A percentile compares a stretch with the other conserved stretches of the same genome.
Evolutionary conservation across 1,284 basidiomycete species (phyloP).

Genomic region (Anthracocystis panici-leucophaei): DNA sequence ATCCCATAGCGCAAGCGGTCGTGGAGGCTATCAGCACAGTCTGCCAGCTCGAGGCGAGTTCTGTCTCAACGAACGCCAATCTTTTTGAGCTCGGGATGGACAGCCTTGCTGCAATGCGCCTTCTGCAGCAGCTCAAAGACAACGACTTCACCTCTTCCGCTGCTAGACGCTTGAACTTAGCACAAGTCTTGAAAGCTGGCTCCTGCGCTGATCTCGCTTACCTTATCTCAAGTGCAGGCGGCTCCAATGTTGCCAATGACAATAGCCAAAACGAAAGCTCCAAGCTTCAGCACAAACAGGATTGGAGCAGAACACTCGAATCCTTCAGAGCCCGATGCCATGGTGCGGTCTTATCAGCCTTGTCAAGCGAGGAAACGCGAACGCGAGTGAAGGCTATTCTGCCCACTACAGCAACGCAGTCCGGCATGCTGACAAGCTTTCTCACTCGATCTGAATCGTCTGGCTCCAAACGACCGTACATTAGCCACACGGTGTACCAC

Average conservation of each 20-base stretch:
- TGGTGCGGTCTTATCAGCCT: no score
- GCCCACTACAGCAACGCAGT: constrained; percentile 33
- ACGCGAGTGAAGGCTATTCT: background rate
- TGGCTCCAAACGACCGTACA: constrained; percentile 1
- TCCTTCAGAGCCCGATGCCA: no score
- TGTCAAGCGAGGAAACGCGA: background rate
- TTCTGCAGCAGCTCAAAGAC: constrained; percentile 21
- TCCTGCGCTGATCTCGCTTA: constrained; percentile 8
- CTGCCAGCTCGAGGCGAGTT: constrained; percentile 3
- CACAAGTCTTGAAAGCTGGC: constrained; percentile 4
- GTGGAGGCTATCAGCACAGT: constrained; percentile 2
- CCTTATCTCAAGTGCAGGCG: constrained; percentile 4
- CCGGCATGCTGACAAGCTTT: constrained; percentile 34
- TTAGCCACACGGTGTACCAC: constrained; percentile 6
- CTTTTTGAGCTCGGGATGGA: constrained; percentile 21
- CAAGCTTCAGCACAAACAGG: background rate
- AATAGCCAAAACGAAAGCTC: background rate
- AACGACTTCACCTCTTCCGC: constrained; percentile 9
- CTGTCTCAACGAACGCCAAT: constrained; percentile 1
- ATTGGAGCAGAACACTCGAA: background rate
- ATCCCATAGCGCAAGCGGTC: background rate
- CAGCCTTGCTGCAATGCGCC: constrained; percentile 29
- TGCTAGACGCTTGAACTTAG: background rate
- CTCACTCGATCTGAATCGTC: constrained; percentile 6
- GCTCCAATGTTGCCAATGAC: no score